These are phyloP conservation scores for Colletotrichum caudatum DNA, from an alignment of 2,329 filamentous ascomycete genomes.

Conservation along the genomic window DNA sequence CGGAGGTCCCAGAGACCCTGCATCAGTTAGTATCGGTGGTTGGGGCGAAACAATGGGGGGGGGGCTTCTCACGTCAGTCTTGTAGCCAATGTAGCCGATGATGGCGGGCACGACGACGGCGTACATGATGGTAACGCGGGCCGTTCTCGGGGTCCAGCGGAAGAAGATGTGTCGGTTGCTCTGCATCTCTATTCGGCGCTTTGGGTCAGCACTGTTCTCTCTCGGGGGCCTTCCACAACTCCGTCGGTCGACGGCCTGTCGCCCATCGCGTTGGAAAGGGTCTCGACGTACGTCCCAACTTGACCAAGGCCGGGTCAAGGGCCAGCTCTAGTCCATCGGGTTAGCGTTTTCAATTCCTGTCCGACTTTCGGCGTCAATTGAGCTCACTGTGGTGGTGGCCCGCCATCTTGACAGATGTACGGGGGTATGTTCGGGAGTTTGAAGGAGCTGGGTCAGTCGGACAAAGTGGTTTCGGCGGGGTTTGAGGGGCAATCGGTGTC, in stretches of 20 bases:
- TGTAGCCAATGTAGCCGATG: slow-evolving; percentile 79
- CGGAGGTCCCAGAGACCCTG: slow-evolving; percentile 89
- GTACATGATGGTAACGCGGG: slow-evolving; percentile 83
- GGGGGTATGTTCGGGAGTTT: background rate
- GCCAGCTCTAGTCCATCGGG: slow-evolving; percentile 52
- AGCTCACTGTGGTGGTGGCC: slow-evolving; percentile 43
- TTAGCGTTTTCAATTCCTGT: slow-evolving; percentile 21
- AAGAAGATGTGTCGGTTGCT: slow-evolving; percentile 93
- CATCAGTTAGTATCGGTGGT: slow-evolving; percentile 41
- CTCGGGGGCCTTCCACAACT: background rate
- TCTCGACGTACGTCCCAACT: slow-evolving; percentile 57
- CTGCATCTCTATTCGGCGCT: slow-evolving; percentile 74
- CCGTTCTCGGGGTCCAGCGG: slow-evolving; percentile 89
- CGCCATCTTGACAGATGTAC: slow-evolving; percentile 39
- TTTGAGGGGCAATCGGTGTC: slow-evolving; percentile 9
- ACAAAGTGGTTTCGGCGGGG: slow-evolving; percentile 15
- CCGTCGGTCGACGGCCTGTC: background rate
- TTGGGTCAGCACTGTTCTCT: slow-evolving; percentile 43
- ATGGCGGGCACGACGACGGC: slow-evolving; percentile 77
- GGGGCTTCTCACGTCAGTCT: slow-evolving; percentile 80
- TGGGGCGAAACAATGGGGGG: background rate
- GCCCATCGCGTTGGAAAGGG: slow-evolving; percentile 5
- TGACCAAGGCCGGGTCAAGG: slow-evolving; percentile 61
- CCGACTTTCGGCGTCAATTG: slow-evolving; percentile 6
- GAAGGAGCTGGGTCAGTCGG: slow-evolving; percentile 5